phyloP scores from a whole-genome alignment of 2,329 filamentous ascomycete genomes.

The Furcasterigmium furcatum region DNA sequence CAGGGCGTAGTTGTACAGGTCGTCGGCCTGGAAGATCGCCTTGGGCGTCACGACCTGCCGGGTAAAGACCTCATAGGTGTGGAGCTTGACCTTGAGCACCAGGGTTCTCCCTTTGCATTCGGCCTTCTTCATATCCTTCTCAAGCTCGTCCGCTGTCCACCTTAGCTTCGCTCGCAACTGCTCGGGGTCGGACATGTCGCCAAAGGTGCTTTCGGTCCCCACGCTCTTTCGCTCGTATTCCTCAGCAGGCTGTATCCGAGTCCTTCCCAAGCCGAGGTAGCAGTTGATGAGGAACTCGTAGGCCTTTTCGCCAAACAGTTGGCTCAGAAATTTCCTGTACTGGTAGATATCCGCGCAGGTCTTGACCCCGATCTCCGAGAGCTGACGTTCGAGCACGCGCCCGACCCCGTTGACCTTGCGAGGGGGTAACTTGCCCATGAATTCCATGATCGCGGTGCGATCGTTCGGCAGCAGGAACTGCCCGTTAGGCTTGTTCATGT shows the following conservation, averaged over 20 bases:
- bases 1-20: slow-evolving; percentile 76
- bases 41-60: slow-evolving; percentile 74
- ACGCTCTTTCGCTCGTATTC: slow-evolving; percentile 92
- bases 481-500: slow-evolving; percentile 94
- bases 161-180: slow-evolving; percentile 74
- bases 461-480: slow-evolving; percentile 77
- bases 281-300: slow-evolving; percentile 82
- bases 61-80: slow-evolving; percentile 89
- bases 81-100: slow-evolving; percentile 87
- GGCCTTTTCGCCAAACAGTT: slow-evolving; percentile 87
- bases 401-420: slow-evolving; percentile 96
- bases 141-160: slow-evolving; percentile 79
- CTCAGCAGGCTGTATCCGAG: slow-evolving; percentile 79
- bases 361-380: slow-evolving; percentile 82
- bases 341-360: slow-evolving; percentile 85
- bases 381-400: slow-evolving; percentile 85
- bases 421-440: slow-evolving; percentile 80
- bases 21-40: slow-evolving; percentile 69
- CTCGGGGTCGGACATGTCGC: slow-evolving; percentile 67
- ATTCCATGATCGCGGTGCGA: slow-evolving; percentile 71
- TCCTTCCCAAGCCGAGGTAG: slow-evolving; percentile 83
- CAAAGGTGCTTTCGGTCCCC: slow-evolving; percentile 89
- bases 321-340: slow-evolving; percentile 68
- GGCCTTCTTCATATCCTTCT: slow-evolving; percentile 76
- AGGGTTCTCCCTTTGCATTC: slow-evolving; percentile 88